Conservation (phyloP, 495 filamentous ascomycete genomes). For the Talaromyces adpressus region DNA sequence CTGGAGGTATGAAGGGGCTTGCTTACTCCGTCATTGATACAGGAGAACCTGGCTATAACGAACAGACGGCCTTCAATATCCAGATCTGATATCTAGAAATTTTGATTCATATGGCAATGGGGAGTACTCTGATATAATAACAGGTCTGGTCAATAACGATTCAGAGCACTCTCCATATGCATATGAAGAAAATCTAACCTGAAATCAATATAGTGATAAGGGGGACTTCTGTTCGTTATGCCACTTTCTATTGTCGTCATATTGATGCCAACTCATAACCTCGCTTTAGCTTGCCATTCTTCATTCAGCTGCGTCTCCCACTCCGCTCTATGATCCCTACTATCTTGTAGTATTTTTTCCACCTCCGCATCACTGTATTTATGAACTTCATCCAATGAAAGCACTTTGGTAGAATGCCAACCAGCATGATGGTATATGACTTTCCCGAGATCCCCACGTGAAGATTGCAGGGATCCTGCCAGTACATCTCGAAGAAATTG, state of each 20-base stretch:
- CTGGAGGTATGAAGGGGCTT: too few species aligned
- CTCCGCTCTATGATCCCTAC: slow-evolving; percentile 37
- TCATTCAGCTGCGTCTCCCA: slow-evolving; percentile 36
- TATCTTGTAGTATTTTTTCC: slow-evolving; percentile 36
- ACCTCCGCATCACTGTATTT: slow-evolving; percentile 48
- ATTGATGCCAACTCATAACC: slow-evolving; percentile 26
- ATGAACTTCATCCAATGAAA: slow-evolving; percentile 45
- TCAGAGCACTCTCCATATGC: too few species aligned
- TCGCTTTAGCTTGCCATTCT: slow-evolving; percentile 33
- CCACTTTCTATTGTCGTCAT: not conserved
- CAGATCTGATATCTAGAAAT: too few species aligned
- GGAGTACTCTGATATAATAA: too few species aligned
- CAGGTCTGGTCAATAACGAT: too few species aligned
- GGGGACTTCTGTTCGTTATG: too few species aligned
- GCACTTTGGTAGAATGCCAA: slow-evolving; percentile 40
- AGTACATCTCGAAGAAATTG: slow-evolving; percentile 46
- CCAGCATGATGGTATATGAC: slow-evolving; percentile 47
- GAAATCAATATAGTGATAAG: too few species aligned
- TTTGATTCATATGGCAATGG: too few species aligned
- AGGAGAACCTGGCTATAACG: too few species aligned
- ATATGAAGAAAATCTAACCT: too few species aligned
- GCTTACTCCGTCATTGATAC: too few species aligned
- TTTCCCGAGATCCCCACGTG: slow-evolving; percentile 11
- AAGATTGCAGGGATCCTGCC: slow-evolving; percentile 15
- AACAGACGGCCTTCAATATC: too few species aligned